Conservation (phyloP, 75 land plant species). For the Picea sitchensis region DNA sequence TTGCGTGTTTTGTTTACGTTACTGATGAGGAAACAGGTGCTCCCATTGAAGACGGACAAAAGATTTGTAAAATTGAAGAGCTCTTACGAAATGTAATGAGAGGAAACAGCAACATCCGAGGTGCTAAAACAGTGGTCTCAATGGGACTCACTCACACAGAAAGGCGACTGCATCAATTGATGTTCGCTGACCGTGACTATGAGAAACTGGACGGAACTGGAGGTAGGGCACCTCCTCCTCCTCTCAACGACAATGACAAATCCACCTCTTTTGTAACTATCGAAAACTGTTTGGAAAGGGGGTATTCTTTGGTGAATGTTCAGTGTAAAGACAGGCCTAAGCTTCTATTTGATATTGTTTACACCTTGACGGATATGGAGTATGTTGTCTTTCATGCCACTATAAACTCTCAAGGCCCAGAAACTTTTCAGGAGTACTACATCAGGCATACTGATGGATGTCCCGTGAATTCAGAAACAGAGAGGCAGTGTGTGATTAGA, state of each 20-base stretch:
- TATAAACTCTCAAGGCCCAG: constrained; percentile 41
- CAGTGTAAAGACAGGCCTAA: no score
- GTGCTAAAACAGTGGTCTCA: no score
- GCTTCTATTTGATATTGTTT: no score
- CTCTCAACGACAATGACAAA: not conserved
- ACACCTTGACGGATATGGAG: no score
- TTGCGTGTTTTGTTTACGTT: no score
- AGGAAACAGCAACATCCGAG: constrained; percentile 18
- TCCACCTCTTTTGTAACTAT: constrained; percentile 47
- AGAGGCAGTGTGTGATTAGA: constrained; percentile 63
- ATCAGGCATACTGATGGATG: constrained; percentile 23
- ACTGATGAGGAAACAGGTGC: constrained; percentile 12
- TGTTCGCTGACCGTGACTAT: no score
- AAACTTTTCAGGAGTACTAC: constrained; percentile 76
- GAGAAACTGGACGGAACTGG: no score
- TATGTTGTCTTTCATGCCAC: constrained; percentile 6
- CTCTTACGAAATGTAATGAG: constrained; percentile 50
- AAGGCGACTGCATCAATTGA: no score
- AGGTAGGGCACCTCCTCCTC: not conserved
- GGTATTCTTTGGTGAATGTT: not conserved
- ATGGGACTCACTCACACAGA: no score
- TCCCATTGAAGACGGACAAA: constrained; percentile 45
- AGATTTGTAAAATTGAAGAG: constrained; percentile 5
- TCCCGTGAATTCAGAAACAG: not conserved
- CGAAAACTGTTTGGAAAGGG: constrained; percentile 56